Base-by-base conservation (phyloP, 2,329 filamentous ascomycete species). In the Sclerotinia spermophila region DNA sequence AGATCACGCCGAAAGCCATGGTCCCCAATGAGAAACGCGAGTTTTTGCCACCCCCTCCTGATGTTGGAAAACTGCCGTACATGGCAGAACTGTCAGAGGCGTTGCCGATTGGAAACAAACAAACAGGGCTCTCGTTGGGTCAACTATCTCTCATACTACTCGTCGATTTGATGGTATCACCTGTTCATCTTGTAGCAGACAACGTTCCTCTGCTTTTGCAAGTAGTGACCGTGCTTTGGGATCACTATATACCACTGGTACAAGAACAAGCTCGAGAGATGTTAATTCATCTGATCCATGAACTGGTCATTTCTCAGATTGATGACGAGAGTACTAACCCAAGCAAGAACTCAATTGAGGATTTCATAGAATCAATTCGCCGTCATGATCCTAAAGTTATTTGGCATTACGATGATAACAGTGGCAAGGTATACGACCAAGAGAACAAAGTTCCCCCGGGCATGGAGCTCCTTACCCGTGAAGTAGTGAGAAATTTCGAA, bases 201-300 rank as follows among this genome's bases (percentile, higher is more conserved):
- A 92, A 92, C 75, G 87, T 98, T 4, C 93, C 95, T 1, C 86
- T 97, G 38, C 84, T 99, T 30, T 83, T 99, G 21, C 96, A 99
- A 80, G 92, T 97, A 13, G 90, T 97, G 7, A 90, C 95, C 19
- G 93, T 98, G 5, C 86, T 98, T 2, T 99, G 96, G 96, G 96
- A 99, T 79, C 95, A 98, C 78, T 97, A 99, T 77, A 97, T 93
- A 1, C 89, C 93, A 4, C 87, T 97, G 17, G 96, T 99, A 1
- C 95, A 98, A 80, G 96, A 98, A 75, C 95, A 99, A 80, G 94
- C 96, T 42, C 89, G 94, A 64, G 96, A 99, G 81, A 97, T 99
- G 94, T 87, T 99, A 24, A 94, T 99, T 2, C 96, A 99, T 82
- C 86, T 99, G 27, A 96, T 99, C 61, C 96, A 99, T 77, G 96